phyloP scores from a whole-genome alignment of 1,284 basidiomycete genomes.

The Cystobasidiaceae sp. region DNA sequence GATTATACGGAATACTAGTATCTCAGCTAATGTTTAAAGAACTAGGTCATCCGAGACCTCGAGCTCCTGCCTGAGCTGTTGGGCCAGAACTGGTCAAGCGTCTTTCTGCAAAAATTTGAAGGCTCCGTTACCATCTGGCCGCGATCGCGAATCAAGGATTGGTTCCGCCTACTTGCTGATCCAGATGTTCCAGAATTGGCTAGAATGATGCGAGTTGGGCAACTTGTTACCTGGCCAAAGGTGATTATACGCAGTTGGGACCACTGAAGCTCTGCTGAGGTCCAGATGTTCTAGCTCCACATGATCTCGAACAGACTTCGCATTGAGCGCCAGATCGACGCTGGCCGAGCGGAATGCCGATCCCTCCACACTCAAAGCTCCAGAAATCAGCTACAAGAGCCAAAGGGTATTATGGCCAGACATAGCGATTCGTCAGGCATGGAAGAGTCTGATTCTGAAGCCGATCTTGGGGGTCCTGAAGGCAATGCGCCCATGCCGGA shows the following conservation, averaged over 20 bases:
- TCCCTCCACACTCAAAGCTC: background rate
- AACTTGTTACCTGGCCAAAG: slow-evolving; percentile 93
- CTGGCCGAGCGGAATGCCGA: slow-evolving; percentile 70
- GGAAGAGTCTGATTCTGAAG: slow-evolving; percentile 48
- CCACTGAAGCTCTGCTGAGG: background rate
- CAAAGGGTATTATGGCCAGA: background rate
- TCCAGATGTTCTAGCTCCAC: slow-evolving; percentile 57
- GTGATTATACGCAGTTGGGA: slow-evolving; percentile 51
- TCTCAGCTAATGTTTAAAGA: background rate
- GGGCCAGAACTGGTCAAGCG: slow-evolving; percentile 90
- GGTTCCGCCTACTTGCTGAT: slow-evolving; percentile 75
- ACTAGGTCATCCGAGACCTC: slow-evolving; percentile 78
- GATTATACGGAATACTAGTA: background rate
- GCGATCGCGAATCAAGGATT: slow-evolving; percentile 62
- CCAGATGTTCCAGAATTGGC: slow-evolving; percentile 57
- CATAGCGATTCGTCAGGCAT: slow-evolving; percentile 49
- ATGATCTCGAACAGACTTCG: slow-evolving; percentile 80
- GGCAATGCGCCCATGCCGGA: slow-evolving; percentile 14
- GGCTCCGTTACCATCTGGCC: slow-evolving; percentile 67
- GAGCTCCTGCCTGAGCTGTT: slow-evolving; percentile 81
- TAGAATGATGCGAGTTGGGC: slow-evolving; percentile 76
- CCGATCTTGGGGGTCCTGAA: slow-evolving; percentile 41
- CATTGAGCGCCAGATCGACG: slow-evolving; percentile 73
- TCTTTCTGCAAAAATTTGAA: slow-evolving; percentile 85
- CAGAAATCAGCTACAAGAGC: background rate